phyloP scores from a whole-genome alignment of 768 basidiomycete species.

The Pulveroboletus sp. region DNA sequence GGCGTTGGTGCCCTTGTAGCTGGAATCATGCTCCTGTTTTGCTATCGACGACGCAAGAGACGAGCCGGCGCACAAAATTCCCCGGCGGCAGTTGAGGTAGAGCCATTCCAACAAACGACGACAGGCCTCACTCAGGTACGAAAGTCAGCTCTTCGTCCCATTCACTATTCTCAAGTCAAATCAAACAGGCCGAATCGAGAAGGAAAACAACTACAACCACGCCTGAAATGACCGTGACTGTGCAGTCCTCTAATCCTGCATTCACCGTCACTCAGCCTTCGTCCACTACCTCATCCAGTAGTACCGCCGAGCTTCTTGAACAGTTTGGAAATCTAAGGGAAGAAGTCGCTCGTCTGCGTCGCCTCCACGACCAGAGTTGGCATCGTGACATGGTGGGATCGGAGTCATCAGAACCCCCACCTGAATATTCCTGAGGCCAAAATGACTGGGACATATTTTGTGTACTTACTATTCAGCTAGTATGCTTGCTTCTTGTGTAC shows the following conservation, averaged over 20 bases:
- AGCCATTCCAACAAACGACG: conserved; percentile 1
- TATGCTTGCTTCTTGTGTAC: too few species aligned
- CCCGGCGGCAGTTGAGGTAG: background rate
- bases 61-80: background rate
- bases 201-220: background rate
- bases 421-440: background rate
- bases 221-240: too few species aligned
- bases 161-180: background rate
- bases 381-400: background rate
- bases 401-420: background rate
- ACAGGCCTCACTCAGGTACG: background rate
- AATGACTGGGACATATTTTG: too few species aligned
- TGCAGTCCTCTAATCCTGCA: background rate
- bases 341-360: conserved; percentile 12
- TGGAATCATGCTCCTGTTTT: conserved; percentile 1
- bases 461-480: too few species aligned
- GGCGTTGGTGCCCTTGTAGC: background rate
- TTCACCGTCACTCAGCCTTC: background rate
- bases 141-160: background rate
- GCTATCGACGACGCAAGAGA: conserved; percentile 1
- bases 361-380: background rate
- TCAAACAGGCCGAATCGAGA: background rate
- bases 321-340: conserved; percentile 7
- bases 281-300: background rate
- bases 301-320: background rate